Percentiles rank a stretch among this genome's conserved stretches.
Evolutionary conservation across 31 red algal species (phyloP).

Genomic region (Asparagopsis taxiformis): DNA sequence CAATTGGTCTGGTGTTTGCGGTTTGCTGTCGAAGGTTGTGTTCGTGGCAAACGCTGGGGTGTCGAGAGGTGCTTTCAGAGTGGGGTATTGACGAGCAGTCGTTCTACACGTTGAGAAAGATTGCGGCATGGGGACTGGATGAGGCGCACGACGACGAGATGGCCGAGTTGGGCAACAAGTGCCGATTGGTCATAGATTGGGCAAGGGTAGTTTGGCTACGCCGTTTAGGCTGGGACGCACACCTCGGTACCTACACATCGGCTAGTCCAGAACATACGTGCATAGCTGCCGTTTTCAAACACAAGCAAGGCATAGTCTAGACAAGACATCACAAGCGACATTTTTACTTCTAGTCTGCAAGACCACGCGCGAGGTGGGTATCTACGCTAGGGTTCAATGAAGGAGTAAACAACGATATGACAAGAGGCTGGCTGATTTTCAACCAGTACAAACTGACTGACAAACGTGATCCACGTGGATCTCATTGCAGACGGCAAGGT

Average conservation of each 20-base stretch:
- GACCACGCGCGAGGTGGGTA: no score
- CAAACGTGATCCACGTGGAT: no score
- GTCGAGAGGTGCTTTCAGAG: background rate
- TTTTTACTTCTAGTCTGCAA: no score
- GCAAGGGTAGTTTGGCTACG: slow-evolving; percentile 27
- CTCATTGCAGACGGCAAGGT: no score
- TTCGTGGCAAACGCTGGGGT: background rate
- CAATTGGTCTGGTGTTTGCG: slow-evolving; percentile 18
- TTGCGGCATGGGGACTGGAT: slow-evolving; percentile 8
- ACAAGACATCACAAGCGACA: background rate
- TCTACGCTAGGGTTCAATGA: no score
- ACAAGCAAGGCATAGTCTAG: background rate
- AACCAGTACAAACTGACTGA: no score
- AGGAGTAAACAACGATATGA: no score
- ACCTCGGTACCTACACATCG: slow-evolving; percentile 8
- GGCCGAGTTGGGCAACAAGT: background rate
- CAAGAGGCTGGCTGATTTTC: no score
- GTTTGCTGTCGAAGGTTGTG: slow-evolving; percentile 22
- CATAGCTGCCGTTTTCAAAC: slow-evolving; percentile 31
- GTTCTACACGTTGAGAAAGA: background rate
- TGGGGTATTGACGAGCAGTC: slow-evolving; percentile 11
- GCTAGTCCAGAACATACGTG: slow-evolving; percentile 22
- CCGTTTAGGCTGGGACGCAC: slow-evolving; percentile 25
- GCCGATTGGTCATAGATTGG: slow-evolving; percentile 4
- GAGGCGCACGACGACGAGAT: background rate